Conservation (phyloP, 2,329 filamentous ascomycete genomes). For the Talaromyces albobiverticillius region DNA sequence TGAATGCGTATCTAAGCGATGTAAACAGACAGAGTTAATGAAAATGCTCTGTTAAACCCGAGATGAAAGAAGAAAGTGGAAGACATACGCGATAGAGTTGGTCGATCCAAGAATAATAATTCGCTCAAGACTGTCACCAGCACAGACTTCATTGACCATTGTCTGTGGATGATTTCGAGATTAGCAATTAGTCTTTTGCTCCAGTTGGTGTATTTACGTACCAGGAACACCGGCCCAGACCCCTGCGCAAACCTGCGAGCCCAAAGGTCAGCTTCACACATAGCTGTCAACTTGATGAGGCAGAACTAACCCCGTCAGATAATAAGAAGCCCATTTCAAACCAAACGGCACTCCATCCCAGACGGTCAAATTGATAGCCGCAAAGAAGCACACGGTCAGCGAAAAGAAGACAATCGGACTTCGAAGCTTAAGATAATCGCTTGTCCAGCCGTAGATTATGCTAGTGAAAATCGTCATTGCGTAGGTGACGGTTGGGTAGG, state of each 20-base stretch:
- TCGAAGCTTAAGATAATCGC: conserved; percentile 7
- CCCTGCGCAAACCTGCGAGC: conserved; percentile 8
- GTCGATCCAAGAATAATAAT: conserved; percentile 12
- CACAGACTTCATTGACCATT: conserved; percentile 11
- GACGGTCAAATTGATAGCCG: conserved; percentile 4
- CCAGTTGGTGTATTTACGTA: background rate
- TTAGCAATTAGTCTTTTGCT: background rate
- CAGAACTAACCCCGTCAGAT: conserved; percentile 7
- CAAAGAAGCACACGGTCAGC: conserved; percentile 9
- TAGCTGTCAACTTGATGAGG: background rate
- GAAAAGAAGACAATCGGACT: conserved; percentile 12
- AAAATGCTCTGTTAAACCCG: too few relatives aligned
- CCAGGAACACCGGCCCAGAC: conserved; percentile 9
- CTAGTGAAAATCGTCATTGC: conserved; percentile 10
- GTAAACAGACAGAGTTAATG: too few relatives aligned
- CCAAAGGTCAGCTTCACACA: background rate
- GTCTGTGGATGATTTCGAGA: background rate
- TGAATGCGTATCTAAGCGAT: conserved; percentile 8
- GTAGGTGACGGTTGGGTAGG: conserved; percentile 9
- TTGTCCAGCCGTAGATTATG: conserved; percentile 10
- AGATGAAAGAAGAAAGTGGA: background rate
- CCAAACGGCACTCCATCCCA: conserved; percentile 12
- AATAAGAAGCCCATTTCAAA: conserved; percentile 11
- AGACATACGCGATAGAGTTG: conserved; percentile 6
- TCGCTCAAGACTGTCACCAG: conserved; percentile 12